A percentile compares a stretch with the other conserved stretches of the same genome.
Conservation (phyloP, 2,329 filamentous ascomycete genomes). For the Clonostachys solani region DNA sequence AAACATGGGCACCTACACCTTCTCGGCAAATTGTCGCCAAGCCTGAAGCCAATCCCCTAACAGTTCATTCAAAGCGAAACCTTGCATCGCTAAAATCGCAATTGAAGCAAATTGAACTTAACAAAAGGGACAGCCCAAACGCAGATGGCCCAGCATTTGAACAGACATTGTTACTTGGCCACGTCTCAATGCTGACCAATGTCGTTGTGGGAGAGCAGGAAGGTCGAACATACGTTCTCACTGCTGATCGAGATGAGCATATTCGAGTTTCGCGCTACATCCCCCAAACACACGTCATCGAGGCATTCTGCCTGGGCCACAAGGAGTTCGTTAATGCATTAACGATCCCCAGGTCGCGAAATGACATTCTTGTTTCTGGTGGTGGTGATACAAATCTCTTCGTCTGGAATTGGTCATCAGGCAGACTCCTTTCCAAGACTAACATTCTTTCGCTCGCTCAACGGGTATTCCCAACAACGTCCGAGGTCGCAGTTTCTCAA, state of each 20-base stretch:
- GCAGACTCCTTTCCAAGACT: conserved; percentile 46
- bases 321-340: conserved; percentile 78
- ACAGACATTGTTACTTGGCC: conserved; percentile 76
- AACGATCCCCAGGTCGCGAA: conserved; percentile 52
- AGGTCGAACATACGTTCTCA: conserved; percentile 45
- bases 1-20: conserved; percentile 3
- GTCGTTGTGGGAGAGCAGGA: conserved; percentile 48
- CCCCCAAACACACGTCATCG: conserved; percentile 83
- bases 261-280: conserved; percentile 81
- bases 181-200: conserved; percentile 92
- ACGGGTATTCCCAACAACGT: conserved; percentile 24
- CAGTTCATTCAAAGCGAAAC: conserved; percentile 62
- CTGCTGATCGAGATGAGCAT: conserved; percentile 61
- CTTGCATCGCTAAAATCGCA: conserved; percentile 56
- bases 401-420: conserved; percentile 75
- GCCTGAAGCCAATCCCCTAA: conserved; percentile 52
- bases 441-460: conserved; percentile 42
- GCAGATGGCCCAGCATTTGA: conserved; percentile 53
- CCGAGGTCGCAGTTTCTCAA: conserved; percentile 42
- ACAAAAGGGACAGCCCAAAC: conserved; percentile 7
- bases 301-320: conserved; percentile 86
- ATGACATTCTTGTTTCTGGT: conserved; percentile 72
- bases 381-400: conserved; percentile 79
- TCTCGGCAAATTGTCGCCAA: conserved; percentile 14
- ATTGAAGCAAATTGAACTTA: conserved; percentile 26